These are phyloP conservation scores for Rhizophora apiculata DNA, from an alignment of 345 rosid genomes.

Conservation along the genomic window DNA sequence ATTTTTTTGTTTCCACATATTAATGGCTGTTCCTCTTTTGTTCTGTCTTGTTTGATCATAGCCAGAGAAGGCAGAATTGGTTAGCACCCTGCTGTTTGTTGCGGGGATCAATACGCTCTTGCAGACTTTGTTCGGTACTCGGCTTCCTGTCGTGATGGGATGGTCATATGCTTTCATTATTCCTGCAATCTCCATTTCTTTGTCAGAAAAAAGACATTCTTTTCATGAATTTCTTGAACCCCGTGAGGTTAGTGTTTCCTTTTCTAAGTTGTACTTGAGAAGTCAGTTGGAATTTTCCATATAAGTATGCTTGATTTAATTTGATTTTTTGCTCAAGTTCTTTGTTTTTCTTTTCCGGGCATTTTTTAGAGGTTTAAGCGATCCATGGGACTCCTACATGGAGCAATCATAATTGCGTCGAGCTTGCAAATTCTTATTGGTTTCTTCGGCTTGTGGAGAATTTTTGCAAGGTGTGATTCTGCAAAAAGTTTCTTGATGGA, in stretches of 20 bases:
- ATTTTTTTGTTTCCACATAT: background rate
- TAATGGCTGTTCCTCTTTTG: constrained; percentile 1
- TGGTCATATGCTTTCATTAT: constrained; percentile 69
- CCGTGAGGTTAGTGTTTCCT: constrained; percentile 40
- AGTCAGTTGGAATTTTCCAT: background rate
- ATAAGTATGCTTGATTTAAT: background rate
- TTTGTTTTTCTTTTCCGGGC: constrained; percentile 4
- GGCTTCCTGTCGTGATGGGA: constrained; percentile 87
- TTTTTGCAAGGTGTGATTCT: constrained; percentile 49
- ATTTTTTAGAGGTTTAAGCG: constrained; percentile 51
- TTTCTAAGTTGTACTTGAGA: background rate
- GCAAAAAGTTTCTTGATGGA: background rate
- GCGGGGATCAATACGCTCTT: constrained; percentile 73
- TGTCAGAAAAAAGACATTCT: constrained; percentile 36
- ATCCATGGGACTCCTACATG: constrained; percentile 71
- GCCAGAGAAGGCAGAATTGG: constrained; percentile 81
- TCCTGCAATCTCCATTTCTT: constrained; percentile 62
- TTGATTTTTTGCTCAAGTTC: background rate
- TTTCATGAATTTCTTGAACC: constrained; percentile 35
- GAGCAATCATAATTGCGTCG: constrained; percentile 71
- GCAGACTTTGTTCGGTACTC: constrained; percentile 67
- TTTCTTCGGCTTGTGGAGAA: constrained; percentile 81
- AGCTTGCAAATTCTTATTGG: constrained; percentile 59
- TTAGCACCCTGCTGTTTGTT: constrained; percentile 66
- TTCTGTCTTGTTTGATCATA: constrained; percentile 16